Evolutionary conservation across 768 basidiomycete genomes (phyloP), one percentile per base, ranked within the genome.

Genomic region (Naganishia friedmannii): DNA sequence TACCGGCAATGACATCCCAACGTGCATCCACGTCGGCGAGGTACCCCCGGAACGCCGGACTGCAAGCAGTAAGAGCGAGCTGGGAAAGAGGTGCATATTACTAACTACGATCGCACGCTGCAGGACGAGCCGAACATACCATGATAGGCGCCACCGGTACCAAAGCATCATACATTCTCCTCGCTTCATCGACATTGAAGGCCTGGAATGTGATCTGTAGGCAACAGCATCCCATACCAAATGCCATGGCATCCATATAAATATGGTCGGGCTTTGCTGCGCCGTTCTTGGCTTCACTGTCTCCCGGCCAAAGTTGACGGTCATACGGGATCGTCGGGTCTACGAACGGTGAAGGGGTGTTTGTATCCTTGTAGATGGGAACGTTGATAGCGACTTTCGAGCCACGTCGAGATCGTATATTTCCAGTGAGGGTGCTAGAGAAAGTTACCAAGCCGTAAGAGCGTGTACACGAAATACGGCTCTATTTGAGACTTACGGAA

Each of bases 201-300:
- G 93, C 90, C 81, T 99, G 96, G 83, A 98, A 97, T 17, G 96
- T 99, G 71, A 98, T 85, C 77, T 99, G 96, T 65, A 99, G 84
- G 81, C 96, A 98, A 77, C 92, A 95, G 74, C 95, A 98, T 7
- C 96, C 96, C 96, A 98, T 99, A 56, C 96, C 96, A 80, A 99
- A 99, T 32, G 94, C 95, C 96, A 98, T 98, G 10, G 96, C 94
- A 80, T 99, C 96, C 84, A 98, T 86, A 79, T 98, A 98, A 73
- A 99, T 91, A 80, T 98, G 94, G 79, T 95, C 88, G 37, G 85
- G 83, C 42, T 92, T 85, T 19, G 94, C 93, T 5, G 93, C 92
- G 1, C 94, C 93, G 72, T 88, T 85, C 82, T 88, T 91, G 0
- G 93, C 93, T 84, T 96, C 93, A 91, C 72, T 75, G 81, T 96